phyloP scores from a whole-genome alignment of 139 green algal genomes.

The Trebouxia sp. region DNA sequence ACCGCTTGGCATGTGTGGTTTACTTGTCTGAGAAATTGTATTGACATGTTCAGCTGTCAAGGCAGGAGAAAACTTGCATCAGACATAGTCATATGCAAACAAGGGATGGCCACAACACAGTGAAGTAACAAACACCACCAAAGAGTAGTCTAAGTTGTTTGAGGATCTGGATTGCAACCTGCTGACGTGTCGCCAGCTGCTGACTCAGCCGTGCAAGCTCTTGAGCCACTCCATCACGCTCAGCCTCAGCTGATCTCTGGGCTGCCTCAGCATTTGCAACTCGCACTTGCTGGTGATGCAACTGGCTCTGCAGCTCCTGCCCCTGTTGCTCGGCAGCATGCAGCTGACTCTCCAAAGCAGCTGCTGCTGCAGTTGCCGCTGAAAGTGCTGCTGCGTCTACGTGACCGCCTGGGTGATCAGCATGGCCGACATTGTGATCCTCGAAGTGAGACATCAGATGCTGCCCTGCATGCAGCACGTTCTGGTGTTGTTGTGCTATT shows the following conservation, averaged over 20 bases:
- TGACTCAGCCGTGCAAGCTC: not conserved
- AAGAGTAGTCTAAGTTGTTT: no score
- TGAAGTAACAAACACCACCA: no score
- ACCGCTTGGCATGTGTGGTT: no score
- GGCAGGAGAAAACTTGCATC: no score
- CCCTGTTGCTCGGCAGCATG: slow-evolving; percentile 3
- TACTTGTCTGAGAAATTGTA: no score
- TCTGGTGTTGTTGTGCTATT: no score
- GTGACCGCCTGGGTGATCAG: not conserved
- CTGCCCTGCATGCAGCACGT: not conserved
- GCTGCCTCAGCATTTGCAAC: slow-evolving; percentile 16
- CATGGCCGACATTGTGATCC: not conserved
- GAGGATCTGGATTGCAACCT: not conserved
- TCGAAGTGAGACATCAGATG: no score
- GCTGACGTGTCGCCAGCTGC: not conserved
- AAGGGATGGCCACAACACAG: no score
- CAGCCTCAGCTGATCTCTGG: slow-evolving; percentile 12
- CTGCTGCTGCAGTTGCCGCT: not conserved
- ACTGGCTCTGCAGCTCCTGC: slow-evolving; percentile 5
- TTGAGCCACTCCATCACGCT: slow-evolving; percentile 1
- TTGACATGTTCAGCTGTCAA: no score
- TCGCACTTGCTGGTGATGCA: slow-evolving; percentile 4
- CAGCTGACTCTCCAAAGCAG: not conserved
- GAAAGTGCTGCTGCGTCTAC: not conserved
- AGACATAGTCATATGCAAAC: no score